Evolutionary conservation across 164 flowering plant genomes (phyloP).

Genomic region (Macadamia tetraphylla): DNA sequence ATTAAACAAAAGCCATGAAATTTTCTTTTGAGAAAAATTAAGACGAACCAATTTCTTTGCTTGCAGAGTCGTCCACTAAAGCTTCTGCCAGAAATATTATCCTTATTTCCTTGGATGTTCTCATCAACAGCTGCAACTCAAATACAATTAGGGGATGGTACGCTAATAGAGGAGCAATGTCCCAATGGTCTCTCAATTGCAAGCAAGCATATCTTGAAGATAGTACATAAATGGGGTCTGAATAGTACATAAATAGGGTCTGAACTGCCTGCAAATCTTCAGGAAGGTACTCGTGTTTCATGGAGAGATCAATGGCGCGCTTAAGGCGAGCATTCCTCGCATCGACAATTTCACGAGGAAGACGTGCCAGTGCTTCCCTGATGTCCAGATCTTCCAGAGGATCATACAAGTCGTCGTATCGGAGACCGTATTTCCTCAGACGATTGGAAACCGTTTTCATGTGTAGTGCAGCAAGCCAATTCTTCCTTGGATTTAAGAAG

Average conservation of each 20-base stretch:
- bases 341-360: conserved; percentile 84
- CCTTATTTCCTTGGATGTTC: background rate
- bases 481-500: conserved; percentile 55
- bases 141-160: conserved; percentile 44
- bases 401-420: conserved; percentile 88
- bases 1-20: background rate
- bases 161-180: conserved; percentile 83
- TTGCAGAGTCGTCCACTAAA: background rate
- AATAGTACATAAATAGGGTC: no score
- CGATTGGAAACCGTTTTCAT: conserved; percentile 58
- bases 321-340: conserved; percentile 90
- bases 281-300: conserved; percentile 91
- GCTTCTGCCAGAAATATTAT: background rate
- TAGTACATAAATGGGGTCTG: conserved; percentile 92
- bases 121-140: background rate
- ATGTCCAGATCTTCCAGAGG: conserved; percentile 75
- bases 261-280: conserved; percentile 65
- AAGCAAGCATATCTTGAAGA: conserved; percentile 81
- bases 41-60: background rate
- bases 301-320: conserved; percentile 96
- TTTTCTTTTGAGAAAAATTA: background rate
- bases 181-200: conserved; percentile 89
- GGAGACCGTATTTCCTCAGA: conserved; percentile 74
- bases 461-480: conserved; percentile 63
- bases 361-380: conserved; percentile 77